Evolutionary conservation across 495 filamentous ascomycete species (phyloP).

Genomic region (Neurospora cerealis): DNA sequence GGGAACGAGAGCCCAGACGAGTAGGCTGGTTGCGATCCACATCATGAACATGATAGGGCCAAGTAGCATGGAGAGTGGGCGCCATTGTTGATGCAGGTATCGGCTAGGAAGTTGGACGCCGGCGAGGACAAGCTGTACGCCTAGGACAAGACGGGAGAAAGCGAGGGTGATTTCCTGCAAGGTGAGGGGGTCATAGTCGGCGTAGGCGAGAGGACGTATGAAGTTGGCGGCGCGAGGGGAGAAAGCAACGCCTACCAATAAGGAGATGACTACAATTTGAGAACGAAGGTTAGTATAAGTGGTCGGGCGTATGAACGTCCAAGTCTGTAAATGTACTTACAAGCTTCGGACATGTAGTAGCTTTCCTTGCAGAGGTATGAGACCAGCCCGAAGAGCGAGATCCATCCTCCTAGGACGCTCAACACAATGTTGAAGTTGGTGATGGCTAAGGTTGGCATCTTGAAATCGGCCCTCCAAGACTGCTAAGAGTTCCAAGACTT

Average conservation of each 20-base stretch:
- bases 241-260: constrained; percentile 68
- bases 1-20: constrained; percentile 74
- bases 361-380: constrained; percentile 84
- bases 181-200: constrained; percentile 39
- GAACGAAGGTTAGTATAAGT: neutral
- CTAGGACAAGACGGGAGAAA: constrained; percentile 81
- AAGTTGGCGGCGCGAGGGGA: constrained; percentile 71
- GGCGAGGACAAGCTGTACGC: constrained; percentile 82
- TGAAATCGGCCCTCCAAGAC: constrained; percentile 4
- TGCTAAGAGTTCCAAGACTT: neutral
- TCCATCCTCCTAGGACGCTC: constrained; percentile 74
- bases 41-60: constrained; percentile 81
- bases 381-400: constrained; percentile 79
- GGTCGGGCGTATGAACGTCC: neutral
- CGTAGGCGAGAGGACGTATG: constrained; percentile 68
- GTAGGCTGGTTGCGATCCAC: constrained; percentile 74
- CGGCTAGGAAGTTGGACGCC: constrained; percentile 86
- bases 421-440: constrained; percentile 87
- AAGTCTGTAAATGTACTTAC: constrained; percentile 37
- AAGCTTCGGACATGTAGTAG: constrained; percentile 84
- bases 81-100: constrained; percentile 76
- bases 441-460: constrained; percentile 69
- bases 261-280: constrained; percentile 57
- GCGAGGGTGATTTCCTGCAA: constrained; percentile 50
- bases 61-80: constrained; percentile 60